These are phyloP conservation scores for Aciculoconidium aculeatum DNA, from an alignment of 805 yeast genomes.

Conservation along the genomic window DNA sequence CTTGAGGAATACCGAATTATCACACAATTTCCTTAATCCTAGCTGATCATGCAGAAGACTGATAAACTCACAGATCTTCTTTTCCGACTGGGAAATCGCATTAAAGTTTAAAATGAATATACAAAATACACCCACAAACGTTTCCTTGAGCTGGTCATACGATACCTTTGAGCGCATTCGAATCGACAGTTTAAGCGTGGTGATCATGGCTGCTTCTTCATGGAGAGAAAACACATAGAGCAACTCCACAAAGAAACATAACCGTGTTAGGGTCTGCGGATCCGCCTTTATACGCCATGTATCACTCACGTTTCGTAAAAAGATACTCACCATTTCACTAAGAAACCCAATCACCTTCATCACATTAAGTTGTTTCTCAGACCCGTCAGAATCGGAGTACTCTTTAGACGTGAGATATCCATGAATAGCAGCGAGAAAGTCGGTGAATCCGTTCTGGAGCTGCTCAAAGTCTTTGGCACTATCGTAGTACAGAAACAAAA, in stretches of 20 bases:
- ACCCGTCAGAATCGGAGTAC: slow-evolving; percentile 12
- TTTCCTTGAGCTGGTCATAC: slow-evolving; percentile 41
- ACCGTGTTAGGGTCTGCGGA: slow-evolving; percentile 13
- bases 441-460: slow-evolving; percentile 46
- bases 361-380: slow-evolving; percentile 37
- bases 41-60: slow-evolving; percentile 65
- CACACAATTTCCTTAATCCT: slow-evolving; percentile 68
- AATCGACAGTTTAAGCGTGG: slow-evolving; percentile 35
- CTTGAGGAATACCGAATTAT: slow-evolving; percentile 51
- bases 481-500: slow-evolving; percentile 54
- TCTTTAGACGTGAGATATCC: slow-evolving; percentile 21
- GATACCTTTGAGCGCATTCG: slow-evolving; percentile 38
- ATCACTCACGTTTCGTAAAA: slow-evolving; percentile 19
- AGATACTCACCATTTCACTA: slow-evolving; percentile 43
- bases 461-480: slow-evolving; percentile 21
- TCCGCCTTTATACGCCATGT: neutral
- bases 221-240: slow-evolving; percentile 45
- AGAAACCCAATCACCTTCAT: slow-evolving; percentile 48
- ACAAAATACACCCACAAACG: slow-evolving; percentile 33
- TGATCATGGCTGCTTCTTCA: slow-evolving; percentile 43
- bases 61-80: slow-evolving; percentile 40
- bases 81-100: slow-evolving; percentile 4
- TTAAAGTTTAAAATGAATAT: slow-evolving; percentile 34
- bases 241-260: slow-evolving; percentile 32
- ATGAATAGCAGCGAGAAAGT: slow-evolving; percentile 42